Conservation (phyloP, 1,139 yeast genomes). For the Williopsis jadinii region DNA sequence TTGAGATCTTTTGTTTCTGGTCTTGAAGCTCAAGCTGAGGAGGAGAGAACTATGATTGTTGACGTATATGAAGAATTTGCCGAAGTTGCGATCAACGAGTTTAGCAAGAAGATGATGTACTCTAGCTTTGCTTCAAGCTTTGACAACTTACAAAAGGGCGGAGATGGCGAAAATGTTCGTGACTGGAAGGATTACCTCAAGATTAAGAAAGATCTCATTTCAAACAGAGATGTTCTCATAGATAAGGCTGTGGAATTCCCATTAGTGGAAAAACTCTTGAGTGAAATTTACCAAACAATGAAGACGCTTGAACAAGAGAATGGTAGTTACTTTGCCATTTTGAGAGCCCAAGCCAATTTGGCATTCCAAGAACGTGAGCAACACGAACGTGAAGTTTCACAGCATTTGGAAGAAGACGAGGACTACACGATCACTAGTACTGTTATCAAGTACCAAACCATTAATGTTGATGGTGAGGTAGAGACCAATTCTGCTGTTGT, state of each 20-base stretch:
- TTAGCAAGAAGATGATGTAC: constrained; percentile 32
- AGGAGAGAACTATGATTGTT: constrained; percentile 44
- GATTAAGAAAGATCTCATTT: constrained; percentile 47
- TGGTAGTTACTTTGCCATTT: constrained; percentile 60
- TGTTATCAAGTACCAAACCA: constrained; percentile 10
- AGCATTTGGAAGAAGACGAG: constrained; percentile 5
- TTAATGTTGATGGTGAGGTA: constrained; percentile 9
- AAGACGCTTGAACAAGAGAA: constrained; percentile 58
- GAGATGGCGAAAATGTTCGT: constrained; percentile 39
- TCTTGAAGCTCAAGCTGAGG: constrained; percentile 38
- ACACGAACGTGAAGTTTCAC: constrained; percentile 18
- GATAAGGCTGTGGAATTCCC: constrained; percentile 42
- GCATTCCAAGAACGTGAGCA: constrained; percentile 70
- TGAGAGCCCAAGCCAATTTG: constrained; percentile 76
- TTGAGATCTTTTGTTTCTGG: constrained; percentile 9
- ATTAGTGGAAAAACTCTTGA: constrained; percentile 44
- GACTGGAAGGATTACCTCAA: constrained; percentile 63
- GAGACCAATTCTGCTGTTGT: constrained; percentile 7
- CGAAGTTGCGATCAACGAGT: constrained; percentile 57
- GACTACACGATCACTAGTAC: constrained; percentile 10
- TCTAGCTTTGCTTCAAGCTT: constrained; percentile 27
- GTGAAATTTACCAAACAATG: constrained; percentile 54
- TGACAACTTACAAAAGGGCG: constrained; percentile 21
- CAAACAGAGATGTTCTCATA: constrained; percentile 50
- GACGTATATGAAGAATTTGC: constrained; percentile 68